phyloP scores from a whole-genome alignment of 768 basidiomycete species.

The Suillus ampliporus region DNA sequence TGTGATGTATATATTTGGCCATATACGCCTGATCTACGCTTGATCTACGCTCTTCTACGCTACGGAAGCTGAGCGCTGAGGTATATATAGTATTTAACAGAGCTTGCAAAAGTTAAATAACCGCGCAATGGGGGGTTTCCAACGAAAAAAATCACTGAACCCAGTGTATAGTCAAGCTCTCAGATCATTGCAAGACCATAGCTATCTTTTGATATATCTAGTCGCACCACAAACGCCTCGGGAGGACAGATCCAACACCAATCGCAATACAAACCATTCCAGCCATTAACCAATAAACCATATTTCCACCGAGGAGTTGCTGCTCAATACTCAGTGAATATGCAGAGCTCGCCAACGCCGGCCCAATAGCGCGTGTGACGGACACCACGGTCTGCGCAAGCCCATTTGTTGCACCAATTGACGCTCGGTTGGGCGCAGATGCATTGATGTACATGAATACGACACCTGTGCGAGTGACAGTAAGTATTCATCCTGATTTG shows the following conservation, averaged over 20 bases:
- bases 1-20: too few relatives aligned
- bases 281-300: constrained; percentile 51
- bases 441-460: constrained; percentile 69
- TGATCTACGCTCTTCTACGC: too few relatives aligned
- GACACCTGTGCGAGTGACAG: constrained; percentile 47
- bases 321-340: constrained; percentile 14
- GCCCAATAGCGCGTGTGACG: constrained; percentile 16
- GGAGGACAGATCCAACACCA: constrained; percentile 33
- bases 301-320: constrained; percentile 52
- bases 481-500: background rate
- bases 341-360: constrained; percentile 11
- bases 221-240: constrained; percentile 29
- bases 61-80: too few relatives aligned
- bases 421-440: constrained; percentile 61
- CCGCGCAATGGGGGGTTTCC: background rate
- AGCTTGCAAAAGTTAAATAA: too few relatives aligned
- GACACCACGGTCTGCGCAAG: constrained; percentile 26
- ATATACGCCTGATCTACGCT: too few relatives aligned
- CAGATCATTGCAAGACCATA: background rate
- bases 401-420: constrained; percentile 71
- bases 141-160: background rate
- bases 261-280: constrained; percentile 30
- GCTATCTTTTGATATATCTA: background rate
- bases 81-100: too few relatives aligned
- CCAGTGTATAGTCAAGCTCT: background rate